These are phyloP conservation scores for Basipetospora chlamydospora DNA, from an alignment of 2,329 filamentous ascomycete genomes.

Conservation along the genomic window DNA sequence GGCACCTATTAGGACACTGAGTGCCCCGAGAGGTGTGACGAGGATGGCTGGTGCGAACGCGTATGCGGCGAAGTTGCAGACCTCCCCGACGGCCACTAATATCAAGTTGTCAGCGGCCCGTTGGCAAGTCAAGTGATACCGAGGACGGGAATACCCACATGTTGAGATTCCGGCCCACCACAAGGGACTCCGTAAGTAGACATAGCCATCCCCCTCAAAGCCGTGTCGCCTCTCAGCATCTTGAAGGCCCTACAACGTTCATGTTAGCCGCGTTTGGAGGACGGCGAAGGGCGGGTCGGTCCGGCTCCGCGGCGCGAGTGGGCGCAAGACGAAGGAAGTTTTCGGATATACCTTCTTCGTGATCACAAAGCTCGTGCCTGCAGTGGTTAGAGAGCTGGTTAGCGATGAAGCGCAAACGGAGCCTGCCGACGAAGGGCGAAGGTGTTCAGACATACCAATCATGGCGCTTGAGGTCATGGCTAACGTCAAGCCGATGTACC, in stretches of 20 bases:
- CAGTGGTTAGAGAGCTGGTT: slow-evolving; percentile 1
- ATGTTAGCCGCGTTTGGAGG: slow-evolving; percentile 1
- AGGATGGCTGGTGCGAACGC: slow-evolving; percentile 98
- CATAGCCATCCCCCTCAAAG: slow-evolving; percentile 91
- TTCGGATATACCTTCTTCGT: slow-evolving; percentile 71
- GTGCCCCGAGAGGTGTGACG: slow-evolving; percentile 83
- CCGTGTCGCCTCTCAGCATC: slow-evolving; percentile 80
- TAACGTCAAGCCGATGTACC: slow-evolving; percentile 63
- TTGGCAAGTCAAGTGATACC: neutral
- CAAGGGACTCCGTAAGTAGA: slow-evolving; percentile 84
- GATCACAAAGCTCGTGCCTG: slow-evolving; percentile 94
- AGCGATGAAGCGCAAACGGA: too few species aligned
- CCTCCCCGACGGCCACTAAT: slow-evolving; percentile 77
- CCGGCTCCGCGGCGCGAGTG: slow-evolving; percentile 6
- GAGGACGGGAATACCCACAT: slow-evolving; percentile 38
- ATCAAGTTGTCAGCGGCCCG: neutral
- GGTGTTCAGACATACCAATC: slow-evolving; percentile 45
- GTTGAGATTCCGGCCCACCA: slow-evolving; percentile 96
- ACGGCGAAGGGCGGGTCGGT: neutral
- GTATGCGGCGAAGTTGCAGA: slow-evolving; percentile 96
- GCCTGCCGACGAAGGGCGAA: neutral
- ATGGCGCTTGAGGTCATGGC: slow-evolving; percentile 62
- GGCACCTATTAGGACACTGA: slow-evolving; percentile 89
- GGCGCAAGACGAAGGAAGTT: neutral
- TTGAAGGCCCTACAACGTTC: slow-evolving; percentile 4